Conservation (phyloP, 1,139 yeast species). For the Candida neerlandica region DNA sequence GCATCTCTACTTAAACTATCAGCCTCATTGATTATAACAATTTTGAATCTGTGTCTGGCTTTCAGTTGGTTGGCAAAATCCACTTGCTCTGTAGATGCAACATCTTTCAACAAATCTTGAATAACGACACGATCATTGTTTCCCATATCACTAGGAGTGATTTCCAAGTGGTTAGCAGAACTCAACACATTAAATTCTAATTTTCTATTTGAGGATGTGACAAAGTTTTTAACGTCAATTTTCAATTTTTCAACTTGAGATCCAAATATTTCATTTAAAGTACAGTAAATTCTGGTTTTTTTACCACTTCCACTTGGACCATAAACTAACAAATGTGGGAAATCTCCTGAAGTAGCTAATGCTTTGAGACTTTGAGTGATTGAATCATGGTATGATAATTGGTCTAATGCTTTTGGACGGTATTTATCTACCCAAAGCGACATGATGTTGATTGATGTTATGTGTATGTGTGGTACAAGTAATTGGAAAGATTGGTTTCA, state of each 20-base stretch:
- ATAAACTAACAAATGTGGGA: conserved; percentile 88
- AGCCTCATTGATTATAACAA: conserved; percentile 93
- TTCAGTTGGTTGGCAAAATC: conserved; percentile 56
- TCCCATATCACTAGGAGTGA: conserved; percentile 97
- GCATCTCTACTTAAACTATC: conserved; percentile 93
- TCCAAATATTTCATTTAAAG: conserved; percentile 81
- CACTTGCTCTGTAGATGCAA: conserved; percentile 94
- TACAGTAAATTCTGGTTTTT: conserved; percentile 86
- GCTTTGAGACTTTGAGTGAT: conserved; percentile 68
- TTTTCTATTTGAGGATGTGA: conserved; percentile 70
- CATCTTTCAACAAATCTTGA: conserved; percentile 89
- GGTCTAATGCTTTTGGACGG: conserved; percentile 70
- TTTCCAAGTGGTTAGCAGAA: conserved; percentile 87
- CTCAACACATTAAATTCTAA: conserved; percentile 90
- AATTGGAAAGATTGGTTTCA: neutral
- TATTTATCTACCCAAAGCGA: conserved; percentile 96
- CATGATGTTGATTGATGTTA: conserved; percentile 42
- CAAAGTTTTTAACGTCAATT: conserved; percentile 85
- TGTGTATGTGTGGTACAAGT: neutral
- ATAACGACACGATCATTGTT: conserved; percentile 92
- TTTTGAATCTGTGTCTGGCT: conserved; percentile 76
- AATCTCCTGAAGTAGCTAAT: conserved; percentile 75
- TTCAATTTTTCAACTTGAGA: conserved; percentile 78
- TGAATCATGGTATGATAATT: conserved; percentile 65
- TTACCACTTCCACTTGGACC: conserved; percentile 99